phyloP scores from a whole-genome alignment of 805 yeast species.

The Candida multigemmis region DNA sequence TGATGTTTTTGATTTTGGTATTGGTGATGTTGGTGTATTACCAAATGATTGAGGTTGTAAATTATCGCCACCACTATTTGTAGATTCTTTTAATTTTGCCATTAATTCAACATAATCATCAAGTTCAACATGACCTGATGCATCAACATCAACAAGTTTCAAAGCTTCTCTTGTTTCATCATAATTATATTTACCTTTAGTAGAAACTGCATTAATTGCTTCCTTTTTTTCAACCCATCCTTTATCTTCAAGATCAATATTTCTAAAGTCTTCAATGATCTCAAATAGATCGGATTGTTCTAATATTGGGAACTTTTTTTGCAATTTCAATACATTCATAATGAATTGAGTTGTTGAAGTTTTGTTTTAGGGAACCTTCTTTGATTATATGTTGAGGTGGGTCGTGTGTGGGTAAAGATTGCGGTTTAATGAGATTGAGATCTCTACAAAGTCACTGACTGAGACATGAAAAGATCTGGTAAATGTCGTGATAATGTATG shows the following conservation, averaged over 20 bases:
- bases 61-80: conserved; percentile 4
- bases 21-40: conserved; percentile 9
- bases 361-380: no score
- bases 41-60: conserved; percentile 3
- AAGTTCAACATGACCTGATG: conserved; percentile 92
- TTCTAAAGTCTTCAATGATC: conserved; percentile 78
- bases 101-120: conserved; percentile 86
- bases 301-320: conserved; percentile 78
- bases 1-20: conserved; percentile 10
- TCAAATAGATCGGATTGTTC: conserved; percentile 80
- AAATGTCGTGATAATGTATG: no score
- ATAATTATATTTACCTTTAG: conserved; percentile 71
- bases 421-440: no score
- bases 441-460: no score
- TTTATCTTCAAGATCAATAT: conserved; percentile 80
- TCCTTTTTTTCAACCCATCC: conserved; percentile 93
- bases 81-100: conserved; percentile 61
- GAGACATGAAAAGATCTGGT: no score
- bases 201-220: conserved; percentile 75
- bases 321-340: conserved; percentile 36
- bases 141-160: conserved; percentile 86
- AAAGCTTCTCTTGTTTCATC: conserved; percentile 92
- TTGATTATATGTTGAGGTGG: no score
- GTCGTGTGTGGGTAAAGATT: no score
- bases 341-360: no score